Conservation (phyloP, 768 basidiomycete genomes). For the Myochromella boudieri region DNA sequence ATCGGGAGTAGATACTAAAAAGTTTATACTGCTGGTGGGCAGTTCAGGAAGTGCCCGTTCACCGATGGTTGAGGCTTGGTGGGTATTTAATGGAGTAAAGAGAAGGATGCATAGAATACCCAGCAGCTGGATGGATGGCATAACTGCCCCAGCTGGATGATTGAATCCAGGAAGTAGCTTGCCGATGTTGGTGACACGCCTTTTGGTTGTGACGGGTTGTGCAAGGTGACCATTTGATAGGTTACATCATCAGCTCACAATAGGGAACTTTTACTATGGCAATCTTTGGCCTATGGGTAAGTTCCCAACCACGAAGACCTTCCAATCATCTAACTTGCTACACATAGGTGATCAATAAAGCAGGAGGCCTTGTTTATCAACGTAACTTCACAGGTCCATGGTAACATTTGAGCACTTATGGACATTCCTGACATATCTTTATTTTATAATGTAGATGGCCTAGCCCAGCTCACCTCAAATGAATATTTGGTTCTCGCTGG, state of each 20-base stretch:
- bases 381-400: conserved; percentile 82
- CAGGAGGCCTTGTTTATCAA: conserved; percentile 94
- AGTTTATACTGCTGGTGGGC: conserved; percentile 47
- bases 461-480: conserved; percentile 87
- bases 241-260: no score
- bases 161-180: no score
- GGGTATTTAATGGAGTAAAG: conserved; percentile 26
- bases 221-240: neutral
- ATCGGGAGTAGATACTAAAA: conserved; percentile 57
- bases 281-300: conserved; percentile 81
- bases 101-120: conserved; percentile 27
- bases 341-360: conserved; percentile 91
- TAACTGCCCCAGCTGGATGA: neutral
- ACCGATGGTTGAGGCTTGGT: conserved; percentile 39
- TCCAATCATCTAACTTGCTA: no score
- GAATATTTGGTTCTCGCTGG: conserved; percentile 96
- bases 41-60: conserved; percentile 43
- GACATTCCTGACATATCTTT: conserved; percentile 1
- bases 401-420: neutral
- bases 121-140: neutral
- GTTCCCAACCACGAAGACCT: conserved; percentile 13
- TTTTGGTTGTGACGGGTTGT: neutral
- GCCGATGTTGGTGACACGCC: neutral
- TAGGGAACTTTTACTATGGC: no score
- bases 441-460: conserved; percentile 81